Evolutionary conservation across 208 protist species (phyloP).

Genomic region (Angomonas ambiguus): DNA sequence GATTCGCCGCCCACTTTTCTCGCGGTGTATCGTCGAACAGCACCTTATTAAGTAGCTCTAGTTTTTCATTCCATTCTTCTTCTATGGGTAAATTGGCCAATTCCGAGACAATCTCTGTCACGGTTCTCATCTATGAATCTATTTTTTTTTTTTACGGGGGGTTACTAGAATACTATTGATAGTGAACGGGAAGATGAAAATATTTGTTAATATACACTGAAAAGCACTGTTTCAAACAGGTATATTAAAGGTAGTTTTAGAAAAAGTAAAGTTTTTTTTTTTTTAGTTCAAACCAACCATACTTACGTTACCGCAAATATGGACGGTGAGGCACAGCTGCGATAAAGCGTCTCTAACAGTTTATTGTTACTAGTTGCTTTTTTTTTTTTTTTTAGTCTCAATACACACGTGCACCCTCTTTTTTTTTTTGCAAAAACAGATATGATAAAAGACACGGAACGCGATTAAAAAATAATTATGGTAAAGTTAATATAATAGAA

Average conservation of each 20-base stretch:
- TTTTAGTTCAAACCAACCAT: too few relatives aligned
- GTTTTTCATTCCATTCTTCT: not conserved
- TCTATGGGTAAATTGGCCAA: not conserved
- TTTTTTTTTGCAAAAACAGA: not conserved
- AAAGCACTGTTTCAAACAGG: too few relatives aligned
- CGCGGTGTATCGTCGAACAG: not conserved
- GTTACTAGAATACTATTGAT: not conserved
- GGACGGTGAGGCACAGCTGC: too few relatives aligned
- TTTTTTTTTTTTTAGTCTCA: constrained; percentile 6
- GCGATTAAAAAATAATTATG: constrained; percentile 8
- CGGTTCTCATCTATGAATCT: not conserved
- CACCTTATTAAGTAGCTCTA: not conserved
- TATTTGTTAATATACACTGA: too few relatives aligned
- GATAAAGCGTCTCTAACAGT: too few relatives aligned
- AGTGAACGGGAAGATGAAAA: not conserved
- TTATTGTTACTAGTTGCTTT: too few relatives aligned
- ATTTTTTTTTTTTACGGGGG: not conserved
- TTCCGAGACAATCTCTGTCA: not conserved
- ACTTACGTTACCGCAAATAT: too few relatives aligned
- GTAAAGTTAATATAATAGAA: constrained; percentile 10
- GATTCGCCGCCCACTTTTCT: not conserved
- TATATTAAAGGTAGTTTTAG: too few relatives aligned
- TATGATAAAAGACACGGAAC: constrained; percentile 7
- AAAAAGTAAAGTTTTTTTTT: too few relatives aligned
- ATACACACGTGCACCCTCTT: not conserved